phyloP scores from a whole-genome alignment of 2,329 filamentous ascomycete species.

The Colletotrichum cuscutae region DNA sequence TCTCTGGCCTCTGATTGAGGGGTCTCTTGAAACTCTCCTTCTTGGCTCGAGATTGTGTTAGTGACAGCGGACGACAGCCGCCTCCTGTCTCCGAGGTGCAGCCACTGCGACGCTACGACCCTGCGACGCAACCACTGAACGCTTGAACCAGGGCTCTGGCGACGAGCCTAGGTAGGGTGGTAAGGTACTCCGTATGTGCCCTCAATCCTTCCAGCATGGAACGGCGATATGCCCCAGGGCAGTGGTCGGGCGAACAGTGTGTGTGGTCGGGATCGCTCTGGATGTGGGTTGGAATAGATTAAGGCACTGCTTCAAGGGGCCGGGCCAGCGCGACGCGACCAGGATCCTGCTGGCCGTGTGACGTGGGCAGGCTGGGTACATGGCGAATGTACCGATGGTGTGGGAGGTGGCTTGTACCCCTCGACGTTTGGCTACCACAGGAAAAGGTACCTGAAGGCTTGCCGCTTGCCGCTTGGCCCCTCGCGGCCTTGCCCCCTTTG shows the following conservation, averaged over 20 bases:
- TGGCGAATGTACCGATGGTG: background rate
- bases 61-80: constrained; percentile 28
- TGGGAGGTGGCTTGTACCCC: background rate
- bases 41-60: background rate
- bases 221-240: constrained; percentile 14
- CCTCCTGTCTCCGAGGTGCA: constrained; percentile 23
- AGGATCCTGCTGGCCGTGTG: constrained; percentile 29
- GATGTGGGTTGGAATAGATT: constrained; percentile 33
- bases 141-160: background rate
- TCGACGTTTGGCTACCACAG: background rate
- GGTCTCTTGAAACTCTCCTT: constrained; percentile 1
- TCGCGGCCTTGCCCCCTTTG: background rate
- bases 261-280: constrained; percentile 31
- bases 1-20: constrained; percentile 18
- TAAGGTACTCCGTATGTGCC: background rate
- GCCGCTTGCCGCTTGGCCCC: constrained; percentile 21
- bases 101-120: constrained; percentile 15
- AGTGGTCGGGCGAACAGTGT: constrained; percentile 27
- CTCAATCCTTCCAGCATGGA: constrained; percentile 9
- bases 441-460: background rate
- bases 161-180: no score
- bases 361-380: constrained; percentile 6
- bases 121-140: background rate
- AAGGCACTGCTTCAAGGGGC: constrained; percentile 35
- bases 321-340: constrained; percentile 24